A percentile compares a stretch with the other conserved stretches of the same genome.
phyloP scores from a whole-genome alignment of 2,329 filamentous ascomycete species.

The Bretziella fagacearum region DNA sequence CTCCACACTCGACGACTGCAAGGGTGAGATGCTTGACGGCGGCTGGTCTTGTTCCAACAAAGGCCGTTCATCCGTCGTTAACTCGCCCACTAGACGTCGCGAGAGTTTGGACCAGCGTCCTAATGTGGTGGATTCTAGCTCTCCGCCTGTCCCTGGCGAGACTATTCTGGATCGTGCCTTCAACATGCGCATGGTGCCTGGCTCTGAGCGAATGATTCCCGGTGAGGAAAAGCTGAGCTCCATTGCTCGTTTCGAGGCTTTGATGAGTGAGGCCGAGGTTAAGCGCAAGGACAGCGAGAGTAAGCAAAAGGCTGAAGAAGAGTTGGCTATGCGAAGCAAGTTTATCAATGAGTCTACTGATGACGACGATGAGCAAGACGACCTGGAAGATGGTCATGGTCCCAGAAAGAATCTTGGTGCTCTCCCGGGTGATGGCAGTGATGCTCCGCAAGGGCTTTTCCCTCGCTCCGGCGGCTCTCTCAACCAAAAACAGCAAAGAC shows the following conservation, averaged over 20 bases:
- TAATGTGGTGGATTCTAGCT: constrained; percentile 28
- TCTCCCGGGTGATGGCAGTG: neutral
- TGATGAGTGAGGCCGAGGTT: constrained; percentile 45
- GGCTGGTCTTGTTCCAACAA: constrained; percentile 43
- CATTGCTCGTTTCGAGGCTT: constrained; percentile 45
- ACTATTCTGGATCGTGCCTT: constrained; percentile 53
- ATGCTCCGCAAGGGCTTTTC: neutral
- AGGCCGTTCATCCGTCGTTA: constrained; percentile 39
- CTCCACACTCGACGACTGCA: constrained; percentile 31
- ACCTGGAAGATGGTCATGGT: constrained; percentile 14
- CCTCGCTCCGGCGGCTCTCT: constrained; percentile 16
- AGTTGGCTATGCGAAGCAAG: constrained; percentile 14
- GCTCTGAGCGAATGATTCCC: constrained; percentile 34
- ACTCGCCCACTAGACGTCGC: constrained; percentile 37
- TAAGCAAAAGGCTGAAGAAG: constrained; percentile 19
- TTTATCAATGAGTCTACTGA: constrained; percentile 25
- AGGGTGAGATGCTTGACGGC: constrained; percentile 36
- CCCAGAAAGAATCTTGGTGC: neutral
- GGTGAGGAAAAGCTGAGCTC: constrained; percentile 49
- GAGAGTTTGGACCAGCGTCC: constrained; percentile 32
- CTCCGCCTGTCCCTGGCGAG: constrained; percentile 39
- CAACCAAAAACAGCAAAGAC: constrained; percentile 18
- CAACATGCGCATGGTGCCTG: constrained; percentile 44
- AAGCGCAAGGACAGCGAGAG: constrained; percentile 28
- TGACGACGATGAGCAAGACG: constrained; percentile 27